These are phyloP conservation scores for Phialemonium atrogriseum DNA, from an alignment of 2,329 filamentous ascomycete species.

Conservation along the genomic window DNA sequence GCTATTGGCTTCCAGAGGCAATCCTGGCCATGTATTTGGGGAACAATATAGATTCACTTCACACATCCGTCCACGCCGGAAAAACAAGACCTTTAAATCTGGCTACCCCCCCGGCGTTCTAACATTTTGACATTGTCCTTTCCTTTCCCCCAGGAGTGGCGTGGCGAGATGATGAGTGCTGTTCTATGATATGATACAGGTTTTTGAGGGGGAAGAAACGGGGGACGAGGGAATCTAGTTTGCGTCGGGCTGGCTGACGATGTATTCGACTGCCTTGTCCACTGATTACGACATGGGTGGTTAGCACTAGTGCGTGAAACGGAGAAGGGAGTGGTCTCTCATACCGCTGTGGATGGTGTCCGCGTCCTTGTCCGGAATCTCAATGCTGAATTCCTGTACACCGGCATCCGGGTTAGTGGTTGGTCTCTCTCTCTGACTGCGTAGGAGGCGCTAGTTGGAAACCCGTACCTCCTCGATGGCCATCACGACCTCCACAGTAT, in stretches of 20 bases:
- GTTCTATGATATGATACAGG: conserved; percentile 9
- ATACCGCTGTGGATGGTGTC: conserved; percentile 89
- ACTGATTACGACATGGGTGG: conserved; percentile 53
- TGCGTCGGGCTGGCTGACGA: conserved; percentile 86
- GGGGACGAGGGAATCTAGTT: conserved; percentile 41
- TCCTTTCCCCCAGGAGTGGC: too few species aligned
- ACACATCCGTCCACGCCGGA: too few species aligned
- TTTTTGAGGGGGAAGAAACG: conserved; percentile 1
- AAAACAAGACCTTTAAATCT: too few species aligned
- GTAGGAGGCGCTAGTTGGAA: not conserved
- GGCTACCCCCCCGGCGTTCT: too few species aligned
- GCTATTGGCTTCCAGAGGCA: too few species aligned
- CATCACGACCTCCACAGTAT: conserved; percentile 99
- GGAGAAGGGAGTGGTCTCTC: conserved; percentile 22
- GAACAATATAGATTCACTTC: too few species aligned
- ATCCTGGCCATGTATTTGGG: too few species aligned
- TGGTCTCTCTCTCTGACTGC: conserved; percentile 2
- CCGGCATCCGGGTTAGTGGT: conserved; percentile 1
- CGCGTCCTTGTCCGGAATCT: conserved; percentile 96
- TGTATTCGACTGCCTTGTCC: conserved; percentile 91
- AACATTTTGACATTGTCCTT: too few species aligned
- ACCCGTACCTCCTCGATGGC: conserved; percentile 86
- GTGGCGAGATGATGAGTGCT: not conserved
- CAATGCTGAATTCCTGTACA: conserved; percentile 64
- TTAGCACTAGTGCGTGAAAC: conserved; percentile 7